phyloP scores from a whole-genome alignment of 164 flowering plant species.

The Cinnamomum chago region DNA sequence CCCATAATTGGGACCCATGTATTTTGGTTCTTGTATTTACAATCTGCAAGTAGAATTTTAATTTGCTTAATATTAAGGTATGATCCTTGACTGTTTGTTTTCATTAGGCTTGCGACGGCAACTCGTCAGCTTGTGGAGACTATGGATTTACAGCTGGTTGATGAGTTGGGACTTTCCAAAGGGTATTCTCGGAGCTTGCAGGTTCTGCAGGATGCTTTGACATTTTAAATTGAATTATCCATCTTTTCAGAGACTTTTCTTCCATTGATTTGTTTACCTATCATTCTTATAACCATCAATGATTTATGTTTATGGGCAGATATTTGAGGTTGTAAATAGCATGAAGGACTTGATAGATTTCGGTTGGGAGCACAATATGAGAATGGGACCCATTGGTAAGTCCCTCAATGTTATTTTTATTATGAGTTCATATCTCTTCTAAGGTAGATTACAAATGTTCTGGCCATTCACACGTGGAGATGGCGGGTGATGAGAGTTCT shows the following conservation, averaged over 20 bases:
- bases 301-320: slow-evolving; percentile 38
- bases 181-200: slow-evolving; percentile 93
- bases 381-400: slow-evolving; percentile 80
- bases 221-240: neutral
- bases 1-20: too few species aligned
- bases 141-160: slow-evolving; percentile 78
- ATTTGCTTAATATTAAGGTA: neutral
- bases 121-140: slow-evolving; percentile 82
- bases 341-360: slow-evolving; percentile 92
- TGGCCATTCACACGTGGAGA: too few species aligned
- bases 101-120: slow-evolving; percentile 69
- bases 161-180: slow-evolving; percentile 94
- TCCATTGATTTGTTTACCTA: neutral
- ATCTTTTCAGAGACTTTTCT: neutral
- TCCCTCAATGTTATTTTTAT: too few species aligned
- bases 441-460: too few species aligned
- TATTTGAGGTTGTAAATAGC: slow-evolving; percentile 88
- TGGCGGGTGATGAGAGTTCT: too few species aligned
- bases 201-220: slow-evolving; percentile 29
- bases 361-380: slow-evolving; percentile 49
- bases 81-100: neutral
- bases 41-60: neutral
- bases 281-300: neutral
- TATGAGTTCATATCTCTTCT: too few species aligned
- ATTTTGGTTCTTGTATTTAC: too few species aligned